Evolutionary conservation across 2,329 filamentous ascomycete species (phyloP), one percentile per base, ranked within the genome.

Genomic region (Diplodia sapinea): DNA sequence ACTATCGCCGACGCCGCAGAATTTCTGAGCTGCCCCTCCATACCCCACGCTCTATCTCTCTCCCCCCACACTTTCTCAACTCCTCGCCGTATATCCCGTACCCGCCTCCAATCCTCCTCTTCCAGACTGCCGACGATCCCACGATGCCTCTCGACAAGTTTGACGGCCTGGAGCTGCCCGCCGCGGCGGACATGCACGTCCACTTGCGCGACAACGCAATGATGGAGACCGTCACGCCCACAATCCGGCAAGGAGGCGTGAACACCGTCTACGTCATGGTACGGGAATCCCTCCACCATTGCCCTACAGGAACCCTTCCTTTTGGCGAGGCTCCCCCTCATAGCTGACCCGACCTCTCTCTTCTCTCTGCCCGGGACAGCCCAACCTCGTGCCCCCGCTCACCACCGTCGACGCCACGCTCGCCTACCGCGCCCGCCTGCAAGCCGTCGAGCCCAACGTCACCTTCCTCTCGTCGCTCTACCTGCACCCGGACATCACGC

Each of bases 201-300:
- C 84, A 86, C 72, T 74, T 86, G 57, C 79, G 84, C 38, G 82
- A 85, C 75, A 82, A 82, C 17, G 79, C 81, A 36, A 85, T 85
- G 83, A 81, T 82, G 69, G 79, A 83, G 73, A 75, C 82, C 1
- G 83, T 86, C 64, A 81, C 81, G 38, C 82, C 82, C 4, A 84
- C 81, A 26, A 84, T 85, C 71, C 79, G 83, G 61, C 71, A 78
- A 69, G 84, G 84, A 68, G 84, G 83, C 69, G 82, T 83, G 69
- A 83, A 85, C 73, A 83, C 81, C 38, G 83, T 86, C 47, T 85
- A 81, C 76, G 83, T 86, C 38, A 85, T 85, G 82, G 82, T 83
- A 76, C 23, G 29, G 4, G 15, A 9, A 7, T 20, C 33, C 15
- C 26, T 23, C 6, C 23, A 26, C 23, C 20, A 11, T 38, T 38